phyloP scores from a whole-genome alignment of 2,329 filamentous ascomycete species.

The Tothia fuscella region DNA sequence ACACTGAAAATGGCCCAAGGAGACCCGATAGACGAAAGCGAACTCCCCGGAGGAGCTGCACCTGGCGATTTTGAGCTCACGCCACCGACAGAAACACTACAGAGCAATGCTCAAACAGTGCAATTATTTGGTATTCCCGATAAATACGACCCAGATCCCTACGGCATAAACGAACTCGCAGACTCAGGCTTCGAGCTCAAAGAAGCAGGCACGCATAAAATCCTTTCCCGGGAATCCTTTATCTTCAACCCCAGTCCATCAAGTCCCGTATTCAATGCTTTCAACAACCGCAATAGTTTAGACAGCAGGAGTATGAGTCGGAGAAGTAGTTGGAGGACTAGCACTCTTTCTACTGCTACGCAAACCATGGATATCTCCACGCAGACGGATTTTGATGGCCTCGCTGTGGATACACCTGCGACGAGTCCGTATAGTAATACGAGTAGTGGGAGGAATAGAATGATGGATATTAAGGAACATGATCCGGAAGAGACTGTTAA shows the following conservation, averaged over 20 bases:
- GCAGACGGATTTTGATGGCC: constrained; percentile 44
- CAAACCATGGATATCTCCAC: constrained; percentile 52
- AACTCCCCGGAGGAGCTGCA: constrained; percentile 58
- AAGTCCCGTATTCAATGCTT: constrained; percentile 56
- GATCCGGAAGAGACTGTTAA: neutral
- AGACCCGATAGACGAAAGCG: constrained; percentile 58
- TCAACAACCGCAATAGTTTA: constrained; percentile 49
- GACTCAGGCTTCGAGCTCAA: constrained; percentile 80
- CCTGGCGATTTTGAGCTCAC: constrained; percentile 64
- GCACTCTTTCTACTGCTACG: constrained; percentile 49
- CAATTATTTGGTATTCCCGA: constrained; percentile 66
- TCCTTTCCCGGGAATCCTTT: constrained; percentile 69
- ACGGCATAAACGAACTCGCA: constrained; percentile 73
- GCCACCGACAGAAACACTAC: too few species aligned
- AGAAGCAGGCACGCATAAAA: constrained; percentile 67
- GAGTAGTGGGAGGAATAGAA: neutral
- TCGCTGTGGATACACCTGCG: constrained; percentile 4
- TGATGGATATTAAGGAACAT: constrained; percentile 8
- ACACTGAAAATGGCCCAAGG: constrained; percentile 84
- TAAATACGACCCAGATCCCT: constrained; percentile 77
- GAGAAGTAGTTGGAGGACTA: constrained; percentile 58
- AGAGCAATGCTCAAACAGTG: constrained; percentile 29
- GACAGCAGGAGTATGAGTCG: constrained; percentile 30
- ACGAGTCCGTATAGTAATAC: constrained; percentile 1
- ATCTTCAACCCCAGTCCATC: constrained; percentile 67